Conservation (phyloP, 495 filamentous ascomycete species). For the Hyaloscypha bicolor region DNA sequence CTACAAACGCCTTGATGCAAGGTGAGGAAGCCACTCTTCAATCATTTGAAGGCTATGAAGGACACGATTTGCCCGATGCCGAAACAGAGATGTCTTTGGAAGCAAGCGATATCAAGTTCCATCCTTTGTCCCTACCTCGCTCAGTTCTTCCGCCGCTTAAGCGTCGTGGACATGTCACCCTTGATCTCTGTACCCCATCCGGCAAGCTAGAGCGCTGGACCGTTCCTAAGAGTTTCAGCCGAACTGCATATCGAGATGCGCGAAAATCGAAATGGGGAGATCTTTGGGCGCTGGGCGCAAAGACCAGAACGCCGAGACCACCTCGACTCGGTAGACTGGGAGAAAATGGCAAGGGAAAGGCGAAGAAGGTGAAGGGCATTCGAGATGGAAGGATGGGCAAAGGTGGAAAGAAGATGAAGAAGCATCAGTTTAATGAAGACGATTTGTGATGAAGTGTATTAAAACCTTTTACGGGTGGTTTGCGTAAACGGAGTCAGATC, state of each 20-base stretch:
- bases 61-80: conserved; percentile 20
- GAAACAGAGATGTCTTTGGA: conserved; percentile 14
- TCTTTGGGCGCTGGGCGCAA: conserved; percentile 92
- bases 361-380: conserved; percentile 36
- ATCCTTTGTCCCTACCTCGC: conserved; percentile 75
- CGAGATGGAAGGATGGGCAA: conserved; percentile 38
- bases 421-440: neutral
- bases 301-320: conserved; percentile 68
- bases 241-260: conserved; percentile 84
- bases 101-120: conserved; percentile 25
- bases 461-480: neutral
- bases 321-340: conserved; percentile 50
- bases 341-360: conserved; percentile 29
- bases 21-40: conserved; percentile 47
- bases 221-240: conserved; percentile 78
- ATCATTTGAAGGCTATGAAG: conserved; percentile 55
- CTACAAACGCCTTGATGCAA: conserved; percentile 37
- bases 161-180: conserved; percentile 78
- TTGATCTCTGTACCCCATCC: conserved; percentile 88
- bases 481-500: neutral
- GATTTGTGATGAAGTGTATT: neutral
- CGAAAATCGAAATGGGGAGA: conserved; percentile 92
- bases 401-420: conserved; percentile 38
- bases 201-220: conserved; percentile 94
- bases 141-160: conserved; percentile 81